These are phyloP conservation scores for Euphorbia tirucalli DNA, from an alignment of 345 rosid species.

Conservation along the genomic window DNA sequence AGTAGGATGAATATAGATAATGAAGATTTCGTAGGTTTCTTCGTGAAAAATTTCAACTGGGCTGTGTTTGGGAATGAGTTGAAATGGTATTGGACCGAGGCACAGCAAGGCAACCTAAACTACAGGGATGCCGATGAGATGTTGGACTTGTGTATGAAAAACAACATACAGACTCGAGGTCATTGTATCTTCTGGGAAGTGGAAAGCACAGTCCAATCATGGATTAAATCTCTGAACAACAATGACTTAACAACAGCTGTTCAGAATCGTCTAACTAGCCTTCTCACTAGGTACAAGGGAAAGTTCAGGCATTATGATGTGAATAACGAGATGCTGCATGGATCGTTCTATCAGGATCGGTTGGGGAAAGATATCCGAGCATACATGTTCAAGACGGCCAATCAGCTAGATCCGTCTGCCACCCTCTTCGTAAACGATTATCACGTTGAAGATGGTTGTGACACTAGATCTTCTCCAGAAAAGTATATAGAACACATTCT, in stretches of 20 bases:
- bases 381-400: slow-evolving; percentile 67
- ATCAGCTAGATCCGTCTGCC: slow-evolving; percentile 70
- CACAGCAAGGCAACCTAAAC: slow-evolving; percentile 71
- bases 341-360: slow-evolving; percentile 70
- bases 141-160: slow-evolving; percentile 63
- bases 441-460: slow-evolving; percentile 84
- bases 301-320: slow-evolving; percentile 90
- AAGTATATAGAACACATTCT: slow-evolving; percentile 73
- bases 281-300: slow-evolving; percentile 77
- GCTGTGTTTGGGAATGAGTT: slow-evolving; percentile 91
- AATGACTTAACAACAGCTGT: slow-evolving; percentile 55
- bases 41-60: slow-evolving; percentile 78
- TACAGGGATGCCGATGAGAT: slow-evolving; percentile 85
- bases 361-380: slow-evolving; percentile 63
- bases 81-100: slow-evolving; percentile 97
- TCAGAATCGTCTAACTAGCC: slow-evolving; percentile 64
- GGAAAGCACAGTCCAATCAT: slow-evolving; percentile 65
- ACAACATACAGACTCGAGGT: slow-evolving; percentile 64
- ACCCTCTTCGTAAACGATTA: slow-evolving; percentile 82
- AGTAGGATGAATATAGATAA: slow-evolving; percentile 80
- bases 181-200: slow-evolving; percentile 99
- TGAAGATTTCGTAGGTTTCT: slow-evolving; percentile 82
- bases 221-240: slow-evolving; percentile 65
- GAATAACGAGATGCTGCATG: slow-evolving; percentile 96
- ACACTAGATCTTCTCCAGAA: slow-evolving; percentile 68